phyloP scores from a whole-genome alignment of 148 eudicot species.

The Camellia sinensis region DNA sequence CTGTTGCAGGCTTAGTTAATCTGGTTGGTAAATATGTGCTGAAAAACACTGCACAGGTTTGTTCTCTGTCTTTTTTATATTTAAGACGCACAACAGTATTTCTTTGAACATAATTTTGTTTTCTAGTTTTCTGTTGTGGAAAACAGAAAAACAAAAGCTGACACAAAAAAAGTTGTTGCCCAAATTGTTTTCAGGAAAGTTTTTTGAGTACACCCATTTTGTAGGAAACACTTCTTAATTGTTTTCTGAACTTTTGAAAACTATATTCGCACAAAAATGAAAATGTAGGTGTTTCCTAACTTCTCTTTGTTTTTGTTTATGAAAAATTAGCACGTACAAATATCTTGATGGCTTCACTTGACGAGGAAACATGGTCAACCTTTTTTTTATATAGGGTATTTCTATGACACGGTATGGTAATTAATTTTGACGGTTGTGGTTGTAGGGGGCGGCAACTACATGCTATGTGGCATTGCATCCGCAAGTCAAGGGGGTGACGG shows the following conservation, averaged over 20 bases:
- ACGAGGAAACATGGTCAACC: neutral
- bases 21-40: conserved; percentile 56
- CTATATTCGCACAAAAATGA: no score
- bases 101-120: no score
- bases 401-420: neutral
- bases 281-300: no score
- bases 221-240: no score
- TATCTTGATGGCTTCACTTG: neutral
- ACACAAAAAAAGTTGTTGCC: no score
- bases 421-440: neutral
- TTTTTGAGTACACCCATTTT: no score
- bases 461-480: conserved; percentile 72
- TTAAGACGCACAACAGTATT: neutral
- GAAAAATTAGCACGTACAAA: no score
- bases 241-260: no score
- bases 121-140: no score
- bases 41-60: conserved; percentile 66
- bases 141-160: no score
- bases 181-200: no score
- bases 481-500: conserved; percentile 50
- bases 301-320: no score
- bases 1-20: conserved; percentile 47
- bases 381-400: neutral
- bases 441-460: conserved; percentile 75
- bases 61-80: conserved; percentile 2